Evolutionary conservation across 768 basidiomycete species (phyloP).

Genomic region (Mrakia hoshinonis): DNA sequence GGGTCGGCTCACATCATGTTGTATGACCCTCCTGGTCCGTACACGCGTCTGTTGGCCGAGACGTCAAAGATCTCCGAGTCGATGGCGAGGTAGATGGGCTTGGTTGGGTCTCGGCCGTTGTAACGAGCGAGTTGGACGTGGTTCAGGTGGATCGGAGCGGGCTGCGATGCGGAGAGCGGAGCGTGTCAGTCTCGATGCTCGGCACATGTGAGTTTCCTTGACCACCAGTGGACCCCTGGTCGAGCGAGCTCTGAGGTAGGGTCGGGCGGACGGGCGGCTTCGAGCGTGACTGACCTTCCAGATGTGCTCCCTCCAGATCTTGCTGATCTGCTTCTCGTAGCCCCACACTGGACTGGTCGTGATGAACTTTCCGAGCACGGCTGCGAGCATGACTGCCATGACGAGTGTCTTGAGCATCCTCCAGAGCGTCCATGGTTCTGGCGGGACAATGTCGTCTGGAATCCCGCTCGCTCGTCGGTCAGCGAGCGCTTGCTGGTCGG

Average conservation of each 20-base stretch:
- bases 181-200: no score
- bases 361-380: slow-evolving; percentile 69
- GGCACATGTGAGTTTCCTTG: no score
- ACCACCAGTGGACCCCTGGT: no score
- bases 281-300: slow-evolving; percentile 18
- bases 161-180: slow-evolving; percentile 34
- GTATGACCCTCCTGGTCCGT: slow-evolving; percentile 71
- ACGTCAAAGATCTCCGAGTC: slow-evolving; percentile 92
- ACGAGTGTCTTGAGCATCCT: slow-evolving; percentile 59
- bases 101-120: slow-evolving; percentile 58
- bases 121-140: slow-evolving; percentile 57
- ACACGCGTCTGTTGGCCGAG: slow-evolving; percentile 59
- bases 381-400: slow-evolving; percentile 49
- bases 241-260: no score
- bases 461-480: slow-evolving; percentile 55
- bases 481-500: slow-evolving; percentile 46
- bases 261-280: no score
- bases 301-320: slow-evolving; percentile 40
- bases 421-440: background rate
- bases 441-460: slow-evolving; percentile 59
- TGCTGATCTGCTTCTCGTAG: slow-evolving; percentile 56
- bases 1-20: slow-evolving; percentile 38
- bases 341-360: slow-evolving; percentile 85
- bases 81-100: slow-evolving; percentile 79
- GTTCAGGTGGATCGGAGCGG: slow-evolving; percentile 52